Conservation (phyloP, 1,139 yeast genomes). For the Candida tunisiensis region DNA sequence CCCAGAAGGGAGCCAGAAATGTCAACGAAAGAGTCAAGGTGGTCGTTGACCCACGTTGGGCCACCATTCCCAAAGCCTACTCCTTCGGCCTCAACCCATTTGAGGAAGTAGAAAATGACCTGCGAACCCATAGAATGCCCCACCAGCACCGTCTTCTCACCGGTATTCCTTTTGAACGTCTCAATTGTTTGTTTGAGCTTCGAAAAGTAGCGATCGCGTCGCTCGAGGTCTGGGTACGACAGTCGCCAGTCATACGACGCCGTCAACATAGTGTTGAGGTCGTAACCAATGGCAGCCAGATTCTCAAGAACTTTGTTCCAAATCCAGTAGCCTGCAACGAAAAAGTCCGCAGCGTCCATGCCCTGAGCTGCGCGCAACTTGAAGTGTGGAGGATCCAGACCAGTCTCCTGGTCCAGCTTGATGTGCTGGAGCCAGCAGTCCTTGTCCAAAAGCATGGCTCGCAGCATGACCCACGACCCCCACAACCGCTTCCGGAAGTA, state of each 20-base stretch:
- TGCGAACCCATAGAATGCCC: constrained; percentile 98
- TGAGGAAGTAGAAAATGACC: constrained; percentile 68
- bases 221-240: constrained; percentile 75
- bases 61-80: constrained; percentile 79
- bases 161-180: constrained; percentile 28
- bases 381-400: constrained; percentile 76
- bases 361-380: constrained; percentile 87
- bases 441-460: constrained; percentile 84
- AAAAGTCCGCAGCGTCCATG: constrained; percentile 92
- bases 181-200: constrained; percentile 64
- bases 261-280: constrained; percentile 74
- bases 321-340: constrained; percentile 95
- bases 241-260: constrained; percentile 96
- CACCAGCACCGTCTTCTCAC: constrained; percentile 59
- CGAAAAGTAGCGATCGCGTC: constrained; percentile 70
- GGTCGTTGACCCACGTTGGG: constrained; percentile 63
- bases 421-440: constrained; percentile 87
- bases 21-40: constrained; percentile 67
- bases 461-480: constrained; percentile 94
- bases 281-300: constrained; percentile 85
- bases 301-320: constrained; percentile 93
- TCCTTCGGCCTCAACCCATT: constrained; percentile 92
- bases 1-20: constrained; percentile 82
- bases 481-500: constrained; percentile 85
- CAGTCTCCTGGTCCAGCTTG: constrained; percentile 79